Evolutionary conservation across 2,329 filamentous ascomycete species (phyloP).

Genomic region (Aspergillus luchuensis): DNA sequence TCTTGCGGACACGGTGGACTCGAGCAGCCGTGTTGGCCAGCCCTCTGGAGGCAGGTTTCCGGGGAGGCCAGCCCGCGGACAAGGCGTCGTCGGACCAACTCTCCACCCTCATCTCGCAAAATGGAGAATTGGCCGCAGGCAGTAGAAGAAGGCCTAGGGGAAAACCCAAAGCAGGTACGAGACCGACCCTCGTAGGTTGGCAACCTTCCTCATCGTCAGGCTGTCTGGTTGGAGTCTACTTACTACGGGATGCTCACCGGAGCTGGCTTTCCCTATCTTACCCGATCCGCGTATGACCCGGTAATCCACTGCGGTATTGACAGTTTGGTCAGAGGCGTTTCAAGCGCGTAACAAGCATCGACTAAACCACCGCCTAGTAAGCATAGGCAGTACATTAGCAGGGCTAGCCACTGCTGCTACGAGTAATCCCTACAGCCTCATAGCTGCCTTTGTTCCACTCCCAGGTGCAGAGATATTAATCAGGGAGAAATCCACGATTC

Average conservation of each 20-base stretch:
- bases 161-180: neutral
- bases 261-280: conserved; percentile 24
- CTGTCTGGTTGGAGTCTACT: too few relatives aligned
- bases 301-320: conserved; percentile 13
- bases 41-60: neutral
- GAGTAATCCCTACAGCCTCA: conserved; percentile 11
- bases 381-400: neutral
- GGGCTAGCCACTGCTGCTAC: conserved; percentile 1
- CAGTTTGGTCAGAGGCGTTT: conserved; percentile 12
- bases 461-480: conserved; percentile 7
- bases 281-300: conserved; percentile 23
- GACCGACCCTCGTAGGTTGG: neutral
- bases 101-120: neutral
- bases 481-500: conserved; percentile 5
- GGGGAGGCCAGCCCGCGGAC: neutral
- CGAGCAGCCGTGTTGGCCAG: neutral
- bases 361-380: neutral
- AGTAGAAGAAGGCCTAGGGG: neutral
- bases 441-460: neutral
- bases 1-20: conserved; percentile 6
- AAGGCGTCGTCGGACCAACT: neutral
- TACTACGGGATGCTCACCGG: conserved; percentile 13
- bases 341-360: conserved; percentile 17
- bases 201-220: neutral
- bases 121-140: neutral